Percentiles rank a stretch among this genome's conserved stretches.
Conservation (phyloP, 2,329 filamentous ascomycete genomes). For the Hymenoscyphus occultus region DNA sequence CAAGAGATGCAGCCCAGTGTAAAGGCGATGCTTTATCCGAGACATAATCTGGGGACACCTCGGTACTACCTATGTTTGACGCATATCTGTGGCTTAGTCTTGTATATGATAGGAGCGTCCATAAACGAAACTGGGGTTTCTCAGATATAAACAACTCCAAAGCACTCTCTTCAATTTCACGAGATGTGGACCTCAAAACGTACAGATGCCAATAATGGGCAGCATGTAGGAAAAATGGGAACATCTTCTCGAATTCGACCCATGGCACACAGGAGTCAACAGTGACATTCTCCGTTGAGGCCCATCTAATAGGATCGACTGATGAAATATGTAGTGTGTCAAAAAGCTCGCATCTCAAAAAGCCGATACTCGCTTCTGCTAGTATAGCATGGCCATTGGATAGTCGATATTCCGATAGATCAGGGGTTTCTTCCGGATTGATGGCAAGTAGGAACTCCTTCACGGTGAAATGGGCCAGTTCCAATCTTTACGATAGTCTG, state of each 20-base stretch:
- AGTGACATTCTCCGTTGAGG: not conserved
- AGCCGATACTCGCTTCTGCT: not conserved
- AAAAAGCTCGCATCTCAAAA: not conserved
- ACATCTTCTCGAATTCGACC: not conserved
- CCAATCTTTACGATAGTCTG: conserved; percentile 5
- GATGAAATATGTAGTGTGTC: not conserved
- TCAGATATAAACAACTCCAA: not conserved
- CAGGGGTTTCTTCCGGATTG: not conserved
- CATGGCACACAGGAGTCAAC: not conserved
- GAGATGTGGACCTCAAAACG: not conserved
- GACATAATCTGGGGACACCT: not conserved
- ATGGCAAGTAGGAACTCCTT: conserved; percentile 25
- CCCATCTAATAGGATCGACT: not conserved
- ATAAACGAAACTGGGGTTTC: not conserved
- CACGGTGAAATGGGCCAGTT: conserved; percentile 33
- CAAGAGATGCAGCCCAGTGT: not conserved
- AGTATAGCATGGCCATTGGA: not conserved
- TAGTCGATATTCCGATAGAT: not conserved
- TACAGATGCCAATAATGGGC: not conserved
- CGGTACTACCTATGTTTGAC: too few relatives aligned
- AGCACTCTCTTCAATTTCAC: not conserved
- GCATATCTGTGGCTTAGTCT: not conserved
- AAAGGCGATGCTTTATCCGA: not conserved
- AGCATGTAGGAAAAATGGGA: not conserved
- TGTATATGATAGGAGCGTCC: not conserved